Evolutionary conservation across 2,329 filamentous ascomycete species (phyloP).

Genomic region (Colletotrichum orbiculare): DNA sequence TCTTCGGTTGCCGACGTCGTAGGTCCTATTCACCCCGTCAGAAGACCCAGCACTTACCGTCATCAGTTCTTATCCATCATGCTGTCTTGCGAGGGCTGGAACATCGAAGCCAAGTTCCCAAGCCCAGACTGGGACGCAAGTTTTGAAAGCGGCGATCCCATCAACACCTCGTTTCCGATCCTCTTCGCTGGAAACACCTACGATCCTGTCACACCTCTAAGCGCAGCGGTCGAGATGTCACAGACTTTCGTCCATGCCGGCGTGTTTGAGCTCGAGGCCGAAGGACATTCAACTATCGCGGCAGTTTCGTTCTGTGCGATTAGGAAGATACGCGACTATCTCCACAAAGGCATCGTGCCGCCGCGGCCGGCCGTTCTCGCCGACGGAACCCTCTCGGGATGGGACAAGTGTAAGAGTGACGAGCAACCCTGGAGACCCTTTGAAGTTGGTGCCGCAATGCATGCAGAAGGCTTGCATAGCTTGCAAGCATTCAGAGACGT

Average conservation of each 20-base stretch:
- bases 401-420: slow-evolving; percentile 43
- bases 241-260: slow-evolving; percentile 49
- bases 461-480: slow-evolving; percentile 14
- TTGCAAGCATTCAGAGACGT: slow-evolving; percentile 23
- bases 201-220: slow-evolving; percentile 69
- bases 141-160: slow-evolving; percentile 38
- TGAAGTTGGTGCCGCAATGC: slow-evolving; percentile 2
- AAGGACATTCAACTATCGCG: slow-evolving; percentile 50
- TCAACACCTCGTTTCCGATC: slow-evolving; percentile 61
- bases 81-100: slow-evolving; percentile 49
- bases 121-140: slow-evolving; percentile 43
- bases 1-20: slow-evolving; percentile 52
- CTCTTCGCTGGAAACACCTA: slow-evolving; percentile 67
- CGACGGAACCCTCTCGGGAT: slow-evolving; percentile 38
- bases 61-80: slow-evolving; percentile 46
- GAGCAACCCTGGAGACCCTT: slow-evolving; percentile 43
- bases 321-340: slow-evolving; percentile 47
- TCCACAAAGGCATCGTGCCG: slow-evolving; percentile 49
- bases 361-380: slow-evolving; percentile 37
- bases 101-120: slow-evolving; percentile 45
- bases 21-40: slow-evolving; percentile 30
- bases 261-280: slow-evolving; percentile 49
- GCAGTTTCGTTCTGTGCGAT: slow-evolving; percentile 51
- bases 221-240: slow-evolving; percentile 55
- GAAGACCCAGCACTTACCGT: neutral